phyloP scores from a whole-genome alignment of 1,284 basidiomycete genomes.

The Albatrellus sp. region DNA sequence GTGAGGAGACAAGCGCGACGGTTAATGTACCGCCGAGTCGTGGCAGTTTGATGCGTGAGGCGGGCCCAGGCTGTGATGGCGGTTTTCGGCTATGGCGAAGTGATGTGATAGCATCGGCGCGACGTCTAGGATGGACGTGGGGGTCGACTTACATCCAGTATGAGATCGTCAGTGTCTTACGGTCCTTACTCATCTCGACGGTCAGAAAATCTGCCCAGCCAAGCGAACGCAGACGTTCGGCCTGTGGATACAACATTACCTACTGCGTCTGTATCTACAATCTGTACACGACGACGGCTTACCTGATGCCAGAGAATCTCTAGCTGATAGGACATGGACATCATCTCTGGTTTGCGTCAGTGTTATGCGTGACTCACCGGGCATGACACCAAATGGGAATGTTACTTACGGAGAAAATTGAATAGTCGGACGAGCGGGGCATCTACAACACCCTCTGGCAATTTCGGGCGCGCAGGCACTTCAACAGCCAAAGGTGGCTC shows the following conservation, averaged over 20 bases:
- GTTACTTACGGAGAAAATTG: constrained; percentile 66
- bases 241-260: constrained; percentile 24
- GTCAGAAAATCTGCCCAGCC: constrained; percentile 67
- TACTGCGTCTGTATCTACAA: background rate
- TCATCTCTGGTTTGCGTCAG: constrained; percentile 45
- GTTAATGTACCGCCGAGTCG: constrained; percentile 40
- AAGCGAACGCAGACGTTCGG: constrained; percentile 57
- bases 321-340: constrained; percentile 75
- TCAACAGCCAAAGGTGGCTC: constrained; percentile 29
- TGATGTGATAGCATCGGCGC: background rate
- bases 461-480: constrained; percentile 34
- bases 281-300: constrained; percentile 7
- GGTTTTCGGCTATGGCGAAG: constrained; percentile 30
- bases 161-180: constrained; percentile 50
- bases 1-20: constrained; percentile 31
- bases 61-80: constrained; percentile 23
- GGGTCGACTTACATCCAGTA: constrained; percentile 61
- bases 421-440: constrained; percentile 68
- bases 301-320: constrained; percentile 76
- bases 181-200: constrained; percentile 49
- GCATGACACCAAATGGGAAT: background rate
- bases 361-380: background rate
- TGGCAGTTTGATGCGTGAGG: constrained; percentile 33
- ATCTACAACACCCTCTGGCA: constrained; percentile 51
- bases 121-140: background rate